These are phyloP conservation scores for Fagopyrum tataricum DNA, from an alignment of 148 eudicot species.

Conservation along the genomic window DNA sequence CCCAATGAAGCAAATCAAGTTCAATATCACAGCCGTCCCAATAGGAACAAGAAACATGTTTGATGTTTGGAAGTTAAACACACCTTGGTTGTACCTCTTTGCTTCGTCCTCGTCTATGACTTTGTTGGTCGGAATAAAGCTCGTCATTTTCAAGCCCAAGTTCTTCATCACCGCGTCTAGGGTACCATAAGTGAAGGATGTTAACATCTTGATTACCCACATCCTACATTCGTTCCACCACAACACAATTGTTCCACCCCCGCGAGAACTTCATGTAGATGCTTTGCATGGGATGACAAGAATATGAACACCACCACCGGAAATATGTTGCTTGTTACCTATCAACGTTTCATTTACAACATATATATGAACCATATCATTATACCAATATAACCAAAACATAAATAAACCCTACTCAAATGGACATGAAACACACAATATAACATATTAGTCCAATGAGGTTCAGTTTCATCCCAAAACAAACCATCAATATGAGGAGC, in stretches of 20 bases:
- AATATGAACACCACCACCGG: constrained; percentile 27
- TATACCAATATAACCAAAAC: too few relatives aligned
- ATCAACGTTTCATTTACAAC: background rate
- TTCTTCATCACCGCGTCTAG: constrained; percentile 34
- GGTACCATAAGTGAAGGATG: constrained; percentile 30
- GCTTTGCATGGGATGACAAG: constrained; percentile 31
- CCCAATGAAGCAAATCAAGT: constrained; percentile 35
- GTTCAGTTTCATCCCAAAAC: too few relatives aligned
- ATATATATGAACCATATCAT: too few relatives aligned
- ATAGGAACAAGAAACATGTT: constrained; percentile 41
- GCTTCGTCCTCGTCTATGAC: constrained; percentile 37
- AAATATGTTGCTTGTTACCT: constrained; percentile 48
- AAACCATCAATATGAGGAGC: too few relatives aligned
- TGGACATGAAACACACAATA: too few relatives aligned
- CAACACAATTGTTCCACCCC: constrained; percentile 23
- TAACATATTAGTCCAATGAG: too few relatives aligned
- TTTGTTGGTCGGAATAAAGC: constrained; percentile 58
- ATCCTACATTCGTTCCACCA: constrained; percentile 40
- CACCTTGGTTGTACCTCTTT: constrained; percentile 39
- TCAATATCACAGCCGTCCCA: constrained; percentile 34
- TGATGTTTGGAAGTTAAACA: constrained; percentile 50
- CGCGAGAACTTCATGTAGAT: constrained; percentile 25
- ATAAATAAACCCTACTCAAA: too few relatives aligned
- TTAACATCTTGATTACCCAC: constrained; percentile 39
- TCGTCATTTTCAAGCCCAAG: constrained; percentile 36